Base-by-base conservation (phyloP, 208 protist species). In the Leishmania tropica region DNA sequence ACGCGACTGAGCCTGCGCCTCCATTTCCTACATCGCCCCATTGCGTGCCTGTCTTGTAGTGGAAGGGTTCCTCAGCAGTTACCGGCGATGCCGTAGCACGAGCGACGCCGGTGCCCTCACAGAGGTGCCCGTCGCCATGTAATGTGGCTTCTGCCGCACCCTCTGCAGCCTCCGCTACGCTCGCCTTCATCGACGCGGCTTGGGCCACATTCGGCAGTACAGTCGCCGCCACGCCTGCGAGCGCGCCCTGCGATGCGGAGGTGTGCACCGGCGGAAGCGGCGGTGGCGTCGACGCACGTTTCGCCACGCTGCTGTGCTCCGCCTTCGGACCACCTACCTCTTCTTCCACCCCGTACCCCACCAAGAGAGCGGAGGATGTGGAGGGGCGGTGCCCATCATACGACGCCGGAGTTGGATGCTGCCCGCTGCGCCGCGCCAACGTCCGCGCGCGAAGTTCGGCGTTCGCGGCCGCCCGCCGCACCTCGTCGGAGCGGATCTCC, bases 401-500 rank as follows among this genome's bases (percentile, higher is more conserved):
- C 13, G 28, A 74, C 7, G 42, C 40, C 3, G 42, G n/a, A n/a
- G 42, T 74, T 8, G 31, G 40, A 3, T 60, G 35, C 17, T 78
- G 75, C 17, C 56, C 64, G 58, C 53, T 35, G 37, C 70, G 78
- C 15, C 82, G 82, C 7, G 82, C 71, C 42, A 51, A 5, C 4
- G 74, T 82, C 47, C 74, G 78, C 60, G 31, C 83, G 10, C 81
- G 78, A 6, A 87, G 64, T 31, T 83, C 62, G 5, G 77, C 80
- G 45, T 86, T 83, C 35, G 70, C 83, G 2, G 77, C 75, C 3
- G 35, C 68, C 10, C 81, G 81, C 6, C 75, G 77, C 65, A 75
- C 83, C 4, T 77, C 88, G 51, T 92, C 81, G 5, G 78, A 83
- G 19, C 83, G 80, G 47, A 92, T 91, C 80, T 94, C 84, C 24